phyloP scores from a whole-genome alignment of 441 rosid genomes.

The Adansonia madagascariensis region DNA sequence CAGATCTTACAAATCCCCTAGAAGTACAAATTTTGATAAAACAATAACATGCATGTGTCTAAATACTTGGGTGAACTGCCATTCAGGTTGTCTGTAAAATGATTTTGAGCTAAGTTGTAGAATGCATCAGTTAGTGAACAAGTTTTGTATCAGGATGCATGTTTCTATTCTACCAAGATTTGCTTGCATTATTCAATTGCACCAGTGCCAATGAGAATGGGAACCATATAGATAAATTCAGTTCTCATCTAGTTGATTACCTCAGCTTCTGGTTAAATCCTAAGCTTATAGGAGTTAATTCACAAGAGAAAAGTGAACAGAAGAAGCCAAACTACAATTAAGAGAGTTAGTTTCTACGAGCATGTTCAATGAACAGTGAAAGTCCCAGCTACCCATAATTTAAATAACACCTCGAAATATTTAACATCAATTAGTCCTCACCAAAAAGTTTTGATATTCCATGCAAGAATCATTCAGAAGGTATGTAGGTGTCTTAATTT shows the following conservation, averaged over 20 bases:
- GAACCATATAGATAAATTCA: background rate
- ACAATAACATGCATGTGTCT: background rate
- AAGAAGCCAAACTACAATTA: background rate
- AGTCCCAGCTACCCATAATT: background rate
- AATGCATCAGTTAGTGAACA: background rate
- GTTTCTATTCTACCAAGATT: background rate
- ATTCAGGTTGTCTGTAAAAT: background rate
- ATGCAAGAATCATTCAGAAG: background rate
- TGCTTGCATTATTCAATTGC: background rate
- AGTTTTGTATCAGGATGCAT: background rate
- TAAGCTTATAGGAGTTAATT: background rate
- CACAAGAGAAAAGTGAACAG: background rate
- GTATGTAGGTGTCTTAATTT: background rate
- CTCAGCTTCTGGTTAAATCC: background rate
- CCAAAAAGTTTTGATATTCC: background rate
- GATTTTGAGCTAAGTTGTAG: background rate
- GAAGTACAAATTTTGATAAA: constrained; percentile 1
- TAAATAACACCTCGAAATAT: background rate
- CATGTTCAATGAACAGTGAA: background rate
- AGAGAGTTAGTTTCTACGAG: background rate
- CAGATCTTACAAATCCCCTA: background rate
- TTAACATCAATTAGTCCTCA: background rate
- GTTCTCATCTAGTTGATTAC: background rate
- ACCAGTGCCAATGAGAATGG: background rate
- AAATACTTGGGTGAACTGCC: background rate